Conservation (phyloP, 2,329 filamentous ascomycete species). For the Pseudopithomyces maydicus region DNA sequence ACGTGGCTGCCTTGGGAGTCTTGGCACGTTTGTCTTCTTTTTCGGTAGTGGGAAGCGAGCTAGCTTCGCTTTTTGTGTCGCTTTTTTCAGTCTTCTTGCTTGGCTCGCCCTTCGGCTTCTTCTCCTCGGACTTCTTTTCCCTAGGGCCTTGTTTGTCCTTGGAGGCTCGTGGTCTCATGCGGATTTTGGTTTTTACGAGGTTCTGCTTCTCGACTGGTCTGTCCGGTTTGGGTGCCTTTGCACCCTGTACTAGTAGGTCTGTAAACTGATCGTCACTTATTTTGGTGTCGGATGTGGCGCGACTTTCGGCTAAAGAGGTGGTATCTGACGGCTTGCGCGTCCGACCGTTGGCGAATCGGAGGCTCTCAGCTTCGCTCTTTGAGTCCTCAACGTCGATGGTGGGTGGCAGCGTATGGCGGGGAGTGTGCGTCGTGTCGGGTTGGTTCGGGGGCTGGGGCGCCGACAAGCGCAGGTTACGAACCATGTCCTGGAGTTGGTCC, state of each 20-base stretch:
- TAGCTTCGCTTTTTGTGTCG: conserved; percentile 11
- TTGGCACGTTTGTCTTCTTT: conserved; percentile 10
- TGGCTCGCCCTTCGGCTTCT: conserved; percentile 18
- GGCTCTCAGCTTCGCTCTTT: not conserved
- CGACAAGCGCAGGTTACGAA: conserved; percentile 29
- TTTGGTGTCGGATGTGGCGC: conserved; percentile 22
- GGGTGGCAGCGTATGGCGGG: conserved; percentile 12
- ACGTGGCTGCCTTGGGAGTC: conserved; percentile 10
- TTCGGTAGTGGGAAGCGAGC: conserved; percentile 13
- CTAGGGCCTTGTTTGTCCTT: conserved; percentile 15
- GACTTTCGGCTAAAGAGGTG: conserved; percentile 26
- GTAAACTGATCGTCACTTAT: conserved; percentile 37
- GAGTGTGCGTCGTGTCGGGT: not conserved
- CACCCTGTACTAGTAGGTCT: conserved; percentile 31
- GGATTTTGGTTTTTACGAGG: conserved; percentile 42
- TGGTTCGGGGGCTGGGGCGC: conserved; percentile 12
- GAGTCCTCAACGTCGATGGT: conserved; percentile 15
- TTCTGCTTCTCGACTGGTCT: conserved; percentile 21
- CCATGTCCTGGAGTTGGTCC: conserved; percentile 26
- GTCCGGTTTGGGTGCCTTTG: conserved; percentile 18
- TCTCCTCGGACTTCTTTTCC: conserved; percentile 30
- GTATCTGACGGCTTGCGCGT: conserved; percentile 27
- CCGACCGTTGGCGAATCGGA: conserved; percentile 21
- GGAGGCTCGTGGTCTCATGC: conserved; percentile 37
- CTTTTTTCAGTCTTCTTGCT: conserved; percentile 14